Percentiles rank a stretch among this genome's conserved stretches.
Evolutionary conservation across 2,329 filamentous ascomycete species (phyloP).

Genomic region (Fusarium anthophilum): DNA sequence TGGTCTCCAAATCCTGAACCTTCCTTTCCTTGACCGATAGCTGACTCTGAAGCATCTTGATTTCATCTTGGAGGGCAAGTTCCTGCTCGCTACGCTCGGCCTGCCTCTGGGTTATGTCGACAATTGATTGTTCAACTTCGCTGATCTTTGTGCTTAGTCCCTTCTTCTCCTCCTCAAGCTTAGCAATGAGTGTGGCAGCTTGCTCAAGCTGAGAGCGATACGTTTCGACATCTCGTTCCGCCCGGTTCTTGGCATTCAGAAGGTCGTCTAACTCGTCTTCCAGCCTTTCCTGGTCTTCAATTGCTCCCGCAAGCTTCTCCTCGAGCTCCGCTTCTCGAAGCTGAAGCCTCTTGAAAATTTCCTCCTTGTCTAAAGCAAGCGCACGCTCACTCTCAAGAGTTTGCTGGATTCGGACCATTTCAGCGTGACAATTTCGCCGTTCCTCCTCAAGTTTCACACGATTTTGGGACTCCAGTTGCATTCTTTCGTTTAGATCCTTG

Average conservation of each 20-base stretch:
- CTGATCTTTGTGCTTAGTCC: slow-evolving; percentile 73
- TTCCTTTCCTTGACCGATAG: slow-evolving; percentile 90
- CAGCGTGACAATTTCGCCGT: slow-evolving; percentile 83
- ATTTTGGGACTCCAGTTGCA: slow-evolving; percentile 78
- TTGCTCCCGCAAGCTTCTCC: slow-evolving; percentile 90
- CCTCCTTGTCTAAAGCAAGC: slow-evolving; percentile 96
- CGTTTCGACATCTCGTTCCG: slow-evolving; percentile 83
- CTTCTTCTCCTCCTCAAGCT: slow-evolving; percentile 86
- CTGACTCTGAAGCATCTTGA: slow-evolving; percentile 92
- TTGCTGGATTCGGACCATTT: slow-evolving; percentile 90
- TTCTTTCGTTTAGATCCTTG: slow-evolving; percentile 83
- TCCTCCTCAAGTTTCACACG: slow-evolving; percentile 90
- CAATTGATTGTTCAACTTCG: slow-evolving; percentile 75
- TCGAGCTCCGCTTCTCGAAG: slow-evolving; percentile 89
- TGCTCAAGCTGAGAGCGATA: slow-evolving; percentile 88
- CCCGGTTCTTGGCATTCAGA: slow-evolving; percentile 86
- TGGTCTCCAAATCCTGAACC: slow-evolving; percentile 84
- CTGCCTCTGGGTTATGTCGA: slow-evolving; percentile 75
- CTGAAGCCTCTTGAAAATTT: slow-evolving; percentile 97
- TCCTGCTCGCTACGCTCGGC: slow-evolving; percentile 81
- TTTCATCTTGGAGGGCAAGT: slow-evolving; percentile 79
- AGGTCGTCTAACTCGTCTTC: slow-evolving; percentile 94
- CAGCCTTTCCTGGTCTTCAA: slow-evolving; percentile 92
- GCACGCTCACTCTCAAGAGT: slow-evolving; percentile 95
- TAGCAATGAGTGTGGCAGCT: slow-evolving; percentile 85